These are phyloP conservation scores for Corymbia maculata DNA, from an alignment of 345 rosid genomes.

Conservation along the genomic window DNA sequence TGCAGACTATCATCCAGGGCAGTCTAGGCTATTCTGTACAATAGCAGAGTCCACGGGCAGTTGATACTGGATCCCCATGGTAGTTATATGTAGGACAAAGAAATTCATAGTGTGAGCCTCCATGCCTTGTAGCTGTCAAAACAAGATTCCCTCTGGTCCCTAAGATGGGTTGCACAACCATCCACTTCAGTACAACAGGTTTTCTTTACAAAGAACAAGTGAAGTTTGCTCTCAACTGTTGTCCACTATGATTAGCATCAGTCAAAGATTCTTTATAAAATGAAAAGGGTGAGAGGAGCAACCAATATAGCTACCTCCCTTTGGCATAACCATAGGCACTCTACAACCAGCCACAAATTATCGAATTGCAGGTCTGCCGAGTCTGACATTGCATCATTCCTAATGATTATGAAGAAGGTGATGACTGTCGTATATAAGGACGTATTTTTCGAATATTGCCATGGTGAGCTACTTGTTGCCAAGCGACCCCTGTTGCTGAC, in stretches of 20 bases:
- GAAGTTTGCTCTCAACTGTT: not conserved
- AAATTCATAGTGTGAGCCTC: not conserved
- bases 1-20: not conserved
- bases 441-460: not conserved
- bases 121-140: not conserved
- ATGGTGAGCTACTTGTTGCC: not conserved
- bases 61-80: not conserved
- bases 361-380: accelerated
- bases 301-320: not conserved
- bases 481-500: not conserved
- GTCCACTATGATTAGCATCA: not conserved
- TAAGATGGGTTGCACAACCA: not conserved
- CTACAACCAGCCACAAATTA: not conserved
- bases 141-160: not conserved
- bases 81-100: not conserved
- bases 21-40: not conserved
- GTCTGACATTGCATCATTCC: not conserved
- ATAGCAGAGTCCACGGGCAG: not conserved
- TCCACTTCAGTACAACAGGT: not conserved
- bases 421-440: not conserved
- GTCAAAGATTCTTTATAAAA: not conserved
- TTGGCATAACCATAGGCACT: not conserved
- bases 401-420: not conserved
- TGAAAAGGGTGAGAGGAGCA: not conserved
- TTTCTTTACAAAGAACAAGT: not conserved